Base-by-base conservation (phyloP, 768 basidiomycete species). In the Inosperma sp. region DNA sequence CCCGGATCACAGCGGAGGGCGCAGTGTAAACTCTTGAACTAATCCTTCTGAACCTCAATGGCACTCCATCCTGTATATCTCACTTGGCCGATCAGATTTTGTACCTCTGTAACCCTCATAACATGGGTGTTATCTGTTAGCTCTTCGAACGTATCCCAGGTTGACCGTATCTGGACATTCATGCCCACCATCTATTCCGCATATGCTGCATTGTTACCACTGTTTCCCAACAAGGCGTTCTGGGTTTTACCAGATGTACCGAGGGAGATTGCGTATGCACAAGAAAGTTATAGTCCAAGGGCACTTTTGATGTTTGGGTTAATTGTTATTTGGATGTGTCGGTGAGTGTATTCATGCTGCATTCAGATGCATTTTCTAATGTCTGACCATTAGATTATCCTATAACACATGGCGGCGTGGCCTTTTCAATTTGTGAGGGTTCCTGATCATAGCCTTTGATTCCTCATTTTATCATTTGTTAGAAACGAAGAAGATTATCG, bases 401-500 rank as follows among this genome's bases (percentile, higher is more conserved):
- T 90, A 88, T 60, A 92, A 97, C 62, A 86, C 92, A 0, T 83
- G 83, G 66, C 75, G 92, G 29, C 78, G 95, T 44, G 95, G 90
- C 3, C 72, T 95, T 5, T 92, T 89, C 58, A 50, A 83, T 67
- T 8, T 3, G 34, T 27, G 16, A 14, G 16, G 13, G 14, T 17
- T 40, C 34, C 7, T 17, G 34, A 25, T 33, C 25, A 12, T 26
- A 25, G 40, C 9, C 13, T 33, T 2, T 12, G 35, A 29, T n/a
- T n/a, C n/a, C 51, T 48, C 21, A 53, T 36, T 22, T 37, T 19
- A 5, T 49, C 30, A n/a, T n/a, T n/a, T n/a, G n/a, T 22, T 51
- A 90, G 87, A 6, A 75, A 78, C 22, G 89, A 88, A 21, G 93
- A 95, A 66, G 93, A 96, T 65, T 97, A 97, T 61, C 86, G 95